These are phyloP conservation scores for Auricularia auricula-judae DNA, from an alignment of 768 basidiomycete genomes.

Conservation along the genomic window DNA sequence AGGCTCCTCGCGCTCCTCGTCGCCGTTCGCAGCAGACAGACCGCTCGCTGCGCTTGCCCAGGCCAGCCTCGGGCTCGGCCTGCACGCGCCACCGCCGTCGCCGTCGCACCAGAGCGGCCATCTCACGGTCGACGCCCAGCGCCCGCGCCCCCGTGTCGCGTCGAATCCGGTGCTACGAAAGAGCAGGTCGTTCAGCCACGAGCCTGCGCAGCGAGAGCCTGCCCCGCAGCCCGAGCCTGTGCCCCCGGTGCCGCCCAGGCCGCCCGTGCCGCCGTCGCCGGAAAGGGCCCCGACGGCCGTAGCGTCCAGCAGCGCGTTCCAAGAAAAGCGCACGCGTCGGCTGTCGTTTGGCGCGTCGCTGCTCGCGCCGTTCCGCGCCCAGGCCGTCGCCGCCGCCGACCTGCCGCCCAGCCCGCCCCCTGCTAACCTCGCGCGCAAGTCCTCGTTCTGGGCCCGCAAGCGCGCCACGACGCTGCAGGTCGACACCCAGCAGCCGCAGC, in stretches of 20 bases:
- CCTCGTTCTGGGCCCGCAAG: neutral
- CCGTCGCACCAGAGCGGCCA: neutral
- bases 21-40: neutral
- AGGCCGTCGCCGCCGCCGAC: neutral
- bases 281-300: neutral
- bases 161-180: neutral
- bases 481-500: neutral
- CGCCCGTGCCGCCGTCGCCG: neutral
- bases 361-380: neutral
- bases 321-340: neutral
- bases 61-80: constrained; percentile 46
- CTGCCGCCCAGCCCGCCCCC: neutral
- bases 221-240: neutral
- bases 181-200: neutral
- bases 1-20: neutral
- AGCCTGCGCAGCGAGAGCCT: neutral
- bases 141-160: neutral
- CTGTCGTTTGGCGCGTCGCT: neutral
- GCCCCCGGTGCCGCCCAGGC: no score
- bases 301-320: neutral
- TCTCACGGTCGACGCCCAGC: neutral
- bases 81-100: constrained; percentile 20
- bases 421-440: neutral
- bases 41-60: constrained; percentile 38
- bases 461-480: neutral